Evolutionary conservation across 208 protist genomes (phyloP), one percentile per base, ranked within the genome.

Genomic region (Trypanosoma vivax): DNA sequence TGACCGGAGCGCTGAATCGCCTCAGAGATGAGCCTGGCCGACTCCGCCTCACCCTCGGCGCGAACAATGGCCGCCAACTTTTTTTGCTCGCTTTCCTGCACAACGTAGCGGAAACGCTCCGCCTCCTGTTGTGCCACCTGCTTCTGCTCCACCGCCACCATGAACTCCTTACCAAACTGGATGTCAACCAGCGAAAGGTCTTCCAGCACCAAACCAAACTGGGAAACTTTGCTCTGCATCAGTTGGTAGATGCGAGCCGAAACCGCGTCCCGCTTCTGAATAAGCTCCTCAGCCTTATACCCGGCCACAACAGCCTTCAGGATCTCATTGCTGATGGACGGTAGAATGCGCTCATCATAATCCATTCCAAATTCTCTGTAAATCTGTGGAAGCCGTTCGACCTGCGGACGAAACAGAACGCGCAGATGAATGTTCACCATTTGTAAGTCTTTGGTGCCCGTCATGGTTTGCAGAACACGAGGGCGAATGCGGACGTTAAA

Each of bases 231-330:
- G 55, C 97, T 76, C 50, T 85, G 79, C 64, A 98, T 95, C 57
- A 92, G 76, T 51, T 94, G 76, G 51, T 82, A 94, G 40, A 98
- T 94, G 38, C 92, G 80, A 2, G 83, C 73, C 4, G 81, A 95
- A 27, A 97, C 94, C 43, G 75, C 70, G 58, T 99, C 96, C 51
- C 96, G 94, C 78, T 98, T 97, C 50, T 97, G 97, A 65, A 99
- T 98, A 3, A 99, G 87, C 82, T 99, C 97, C 41, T 97, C 89
- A 1, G 98, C 98, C 78, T 99, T 98, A 75, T 99, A 99, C 79
- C 98, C 96, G 2, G 98, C 98, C 50, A 96, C 82, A n/a, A 95
- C 88, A 41, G 91, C 87, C 70, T 96, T 96, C 18, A 96, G 63
- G 37, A 96, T 94, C 53, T 96, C 88, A 61, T 96, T 96, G 77